These are phyloP conservation scores for Paracamarosporium sp. DNA, from an alignment of 2,329 filamentous ascomycete species.

Conservation along the genomic window DNA sequence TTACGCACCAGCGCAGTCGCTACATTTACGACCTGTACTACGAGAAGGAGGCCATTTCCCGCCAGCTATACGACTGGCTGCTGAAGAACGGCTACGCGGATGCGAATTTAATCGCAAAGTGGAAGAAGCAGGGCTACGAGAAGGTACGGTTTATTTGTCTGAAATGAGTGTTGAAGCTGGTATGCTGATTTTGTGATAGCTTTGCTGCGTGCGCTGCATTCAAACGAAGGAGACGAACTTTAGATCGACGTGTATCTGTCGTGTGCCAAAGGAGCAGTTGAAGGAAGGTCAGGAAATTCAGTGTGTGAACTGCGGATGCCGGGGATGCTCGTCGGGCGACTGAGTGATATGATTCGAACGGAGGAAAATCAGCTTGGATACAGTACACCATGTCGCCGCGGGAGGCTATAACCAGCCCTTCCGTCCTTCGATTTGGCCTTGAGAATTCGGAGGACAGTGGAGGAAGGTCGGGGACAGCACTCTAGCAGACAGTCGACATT, in stretches of 20 bases:
- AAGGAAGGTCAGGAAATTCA: conserved; percentile 91
- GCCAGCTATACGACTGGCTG: conserved; percentile 91
- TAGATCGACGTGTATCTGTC: conserved; percentile 95
- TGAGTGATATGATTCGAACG: conserved; percentile 46
- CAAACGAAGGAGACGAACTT: conserved; percentile 99
- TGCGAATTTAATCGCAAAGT: conserved; percentile 95
- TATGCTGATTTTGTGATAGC: conserved; percentile 54
- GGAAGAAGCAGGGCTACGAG: conserved; percentile 99
- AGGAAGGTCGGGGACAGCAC: background rate
- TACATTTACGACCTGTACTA: conserved; percentile 99
- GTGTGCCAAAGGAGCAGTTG: conserved; percentile 86
- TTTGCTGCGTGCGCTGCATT: conserved; percentile 94
- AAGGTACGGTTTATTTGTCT: conserved; percentile 66
- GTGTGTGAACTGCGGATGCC: conserved; percentile 93
- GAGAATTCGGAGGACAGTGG: background rate
- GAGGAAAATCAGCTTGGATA: background rate
- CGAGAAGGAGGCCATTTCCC: conserved; percentile 94
- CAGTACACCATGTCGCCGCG: background rate
- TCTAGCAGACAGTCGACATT: background rate
- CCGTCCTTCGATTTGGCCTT: background rate
- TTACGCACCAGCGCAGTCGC: conserved; percentile 87
- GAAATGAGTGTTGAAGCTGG: background rate
- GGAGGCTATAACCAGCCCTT: background rate
- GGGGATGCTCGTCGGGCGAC: conserved; percentile 87
- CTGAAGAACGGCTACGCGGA: conserved; percentile 97